These are phyloP conservation scores for Dittrichia graveolens DNA, from an alignment of 129 eudicot species.

Conservation along the genomic window DNA sequence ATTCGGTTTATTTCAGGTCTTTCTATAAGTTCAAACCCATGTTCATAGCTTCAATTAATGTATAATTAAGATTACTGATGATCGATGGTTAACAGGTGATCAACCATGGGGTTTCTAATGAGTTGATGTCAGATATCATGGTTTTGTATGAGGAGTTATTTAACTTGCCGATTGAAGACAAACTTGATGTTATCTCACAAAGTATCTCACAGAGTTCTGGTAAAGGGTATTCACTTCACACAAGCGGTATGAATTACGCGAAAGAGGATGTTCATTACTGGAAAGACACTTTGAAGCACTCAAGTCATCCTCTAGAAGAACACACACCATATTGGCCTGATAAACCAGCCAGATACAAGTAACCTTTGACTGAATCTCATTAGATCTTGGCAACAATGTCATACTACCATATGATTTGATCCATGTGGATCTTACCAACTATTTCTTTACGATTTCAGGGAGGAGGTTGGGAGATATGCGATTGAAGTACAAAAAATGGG, in stretches of 20 bases:
- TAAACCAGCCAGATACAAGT: conserved; percentile 43
- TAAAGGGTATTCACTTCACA: conserved; percentile 36
- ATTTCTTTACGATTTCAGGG: conserved; percentile 25
- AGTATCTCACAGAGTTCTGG: conserved; percentile 24
- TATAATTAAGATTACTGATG: background rate
- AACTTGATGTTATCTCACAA: conserved; percentile 8
- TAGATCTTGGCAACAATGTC: background rate
- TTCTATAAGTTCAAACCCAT: background rate
- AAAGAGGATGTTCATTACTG: conserved; percentile 44
- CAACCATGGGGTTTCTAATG: conserved; percentile 43
- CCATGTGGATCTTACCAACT: no score
- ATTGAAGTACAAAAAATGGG: conserved; percentile 39
- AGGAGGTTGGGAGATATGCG: conserved; percentile 34
- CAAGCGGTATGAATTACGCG: conserved; percentile 34
- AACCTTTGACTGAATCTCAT: background rate
- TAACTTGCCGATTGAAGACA: conserved; percentile 43
- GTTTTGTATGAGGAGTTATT: conserved; percentile 47
- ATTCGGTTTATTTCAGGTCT: conserved; percentile 51
- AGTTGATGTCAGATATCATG: conserved; percentile 36
- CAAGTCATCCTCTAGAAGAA: conserved; percentile 40
- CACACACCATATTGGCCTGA: conserved; percentile 42
- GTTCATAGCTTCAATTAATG: background rate
- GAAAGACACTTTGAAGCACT: conserved; percentile 51
- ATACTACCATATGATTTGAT: no score
- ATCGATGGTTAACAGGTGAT: conserved; percentile 37